A percentile compares a stretch with the other conserved stretches of the same genome.
These are phyloP conservation scores for Glycine latifolia DNA, from an alignment of 306 rosid genomes.

Conservation along the genomic window DNA sequence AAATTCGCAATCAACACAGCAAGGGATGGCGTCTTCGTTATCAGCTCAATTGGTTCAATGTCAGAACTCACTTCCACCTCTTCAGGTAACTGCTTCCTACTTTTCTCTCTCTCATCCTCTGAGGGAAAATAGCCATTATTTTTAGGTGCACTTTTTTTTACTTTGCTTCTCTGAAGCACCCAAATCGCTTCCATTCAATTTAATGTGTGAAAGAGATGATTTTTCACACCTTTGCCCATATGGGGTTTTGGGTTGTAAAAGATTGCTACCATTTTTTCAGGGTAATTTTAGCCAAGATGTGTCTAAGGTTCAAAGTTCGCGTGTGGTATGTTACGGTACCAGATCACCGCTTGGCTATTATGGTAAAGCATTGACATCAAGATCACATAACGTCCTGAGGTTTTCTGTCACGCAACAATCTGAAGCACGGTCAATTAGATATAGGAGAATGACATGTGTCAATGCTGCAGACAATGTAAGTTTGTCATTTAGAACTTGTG, in stretches of 20 bases:
- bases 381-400: constrained; percentile 50
- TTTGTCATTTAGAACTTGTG: constrained; percentile 8
- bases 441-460: constrained; percentile 55
- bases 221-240: neutral
- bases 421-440: constrained; percentile 45
- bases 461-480: constrained; percentile 60
- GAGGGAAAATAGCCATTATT: neutral
- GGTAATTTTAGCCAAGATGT: constrained; percentile 43
- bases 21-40: constrained; percentile 52
- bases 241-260: neutral
- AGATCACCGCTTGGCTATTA: constrained; percentile 37
- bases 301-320: constrained; percentile 44
- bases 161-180: constrained; percentile 35
- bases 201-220: neutral
- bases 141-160: constrained; percentile 16
- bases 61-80: constrained; percentile 38
- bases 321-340: constrained; percentile 23
- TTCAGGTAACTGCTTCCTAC: constrained; percentile 53
- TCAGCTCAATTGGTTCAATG: constrained; percentile 49
- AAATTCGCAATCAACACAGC: neutral
- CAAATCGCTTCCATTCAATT: neutral
- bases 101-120: neutral
- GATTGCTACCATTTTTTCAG: constrained; percentile 45
- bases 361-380: constrained; percentile 47
- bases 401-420: constrained; percentile 44